Evolutionary conservation across 768 basidiomycete genomes (phyloP), one percentile per base, ranked within the genome.

Genomic region (Thelephora aurantiotincta): DNA sequence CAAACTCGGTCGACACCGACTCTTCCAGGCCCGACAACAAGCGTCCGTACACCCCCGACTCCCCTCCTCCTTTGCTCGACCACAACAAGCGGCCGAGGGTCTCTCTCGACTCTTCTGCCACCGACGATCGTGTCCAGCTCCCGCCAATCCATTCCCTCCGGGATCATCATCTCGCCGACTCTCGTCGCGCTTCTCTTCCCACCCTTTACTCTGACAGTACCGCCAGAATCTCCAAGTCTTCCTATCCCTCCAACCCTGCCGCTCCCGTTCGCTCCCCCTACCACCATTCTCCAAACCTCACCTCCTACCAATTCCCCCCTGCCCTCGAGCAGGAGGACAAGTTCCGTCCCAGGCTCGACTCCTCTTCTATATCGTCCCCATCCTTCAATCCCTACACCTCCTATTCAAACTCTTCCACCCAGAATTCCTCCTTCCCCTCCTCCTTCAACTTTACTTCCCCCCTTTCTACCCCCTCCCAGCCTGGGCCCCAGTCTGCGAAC

Each of bases 121-220:
- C 60, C 47, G 72, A 72, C 57, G 71, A 73, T 48, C 68, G 71
- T 60, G 78, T 84, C 49, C 77, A 80, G 64, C 70, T 86, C 14
- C 83, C 82, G 14, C 81, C 82, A 57, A 82, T 85, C 53, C 74
- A 77, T 30, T 71, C 75, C 26, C 79, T 84, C 51, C 77, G 79
- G 59, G 38, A 41, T 18, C 38, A 41, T 18, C 38, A 41, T 63
- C 73, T 58, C 61, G 71, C 50, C 54, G 78, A 80, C 38, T 63
- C 60, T 47, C 76, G 82, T 48, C 75, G 82, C 41, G 67, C 78
- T 3, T 82, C 82, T 2, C 68, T 85, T 18, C 80, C 82, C 2
- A 74, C 69, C 44, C 67, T 82, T 41, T 64, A 69, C 58, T 68
- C 75, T 16, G 77, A 80, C 47, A 59, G 63, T 41, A 20, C 60